Conservation (phyloP, 441 rosid species). For the Gossypium davidsonii region DNA sequence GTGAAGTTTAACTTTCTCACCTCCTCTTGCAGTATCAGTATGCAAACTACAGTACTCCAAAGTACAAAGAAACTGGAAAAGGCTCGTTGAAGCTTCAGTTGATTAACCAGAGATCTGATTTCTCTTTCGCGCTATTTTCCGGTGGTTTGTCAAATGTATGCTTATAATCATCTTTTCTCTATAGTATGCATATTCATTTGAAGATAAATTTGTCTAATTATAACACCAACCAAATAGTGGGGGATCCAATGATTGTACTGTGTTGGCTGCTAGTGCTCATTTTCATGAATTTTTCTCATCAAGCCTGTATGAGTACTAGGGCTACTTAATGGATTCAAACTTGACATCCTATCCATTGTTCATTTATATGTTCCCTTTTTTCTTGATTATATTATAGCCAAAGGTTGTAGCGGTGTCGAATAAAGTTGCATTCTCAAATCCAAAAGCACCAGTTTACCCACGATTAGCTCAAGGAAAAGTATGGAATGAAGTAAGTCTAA, state of each 20-base stretch:
- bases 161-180: background rate
- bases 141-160: constrained; percentile 57
- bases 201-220: background rate
- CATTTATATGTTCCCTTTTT: background rate
- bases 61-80: constrained; percentile 45
- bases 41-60: constrained; percentile 61
- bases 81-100: constrained; percentile 63
- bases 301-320: no score
- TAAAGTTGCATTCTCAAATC: constrained; percentile 46
- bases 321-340: no score
- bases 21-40: constrained; percentile 39
- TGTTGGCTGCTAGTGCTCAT: background rate
- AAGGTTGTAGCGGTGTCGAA: constrained; percentile 71
- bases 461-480: constrained; percentile 72
- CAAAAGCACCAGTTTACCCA: constrained; percentile 75
- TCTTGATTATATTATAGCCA: constrained; percentile 38
- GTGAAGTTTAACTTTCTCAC: background rate
- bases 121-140: constrained; percentile 62
- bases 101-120: constrained; percentile 81
- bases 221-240: background rate
- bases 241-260: background rate
- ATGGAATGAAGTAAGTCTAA: constrained; percentile 71
- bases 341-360: background rate
- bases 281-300: background rate
- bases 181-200: background rate